A percentile compares a stretch with the other conserved stretches of the same genome.
These are phyloP conservation scores for Didymella keratinophila DNA, from an alignment of 2,329 filamentous ascomycete species.

Conservation along the genomic window DNA sequence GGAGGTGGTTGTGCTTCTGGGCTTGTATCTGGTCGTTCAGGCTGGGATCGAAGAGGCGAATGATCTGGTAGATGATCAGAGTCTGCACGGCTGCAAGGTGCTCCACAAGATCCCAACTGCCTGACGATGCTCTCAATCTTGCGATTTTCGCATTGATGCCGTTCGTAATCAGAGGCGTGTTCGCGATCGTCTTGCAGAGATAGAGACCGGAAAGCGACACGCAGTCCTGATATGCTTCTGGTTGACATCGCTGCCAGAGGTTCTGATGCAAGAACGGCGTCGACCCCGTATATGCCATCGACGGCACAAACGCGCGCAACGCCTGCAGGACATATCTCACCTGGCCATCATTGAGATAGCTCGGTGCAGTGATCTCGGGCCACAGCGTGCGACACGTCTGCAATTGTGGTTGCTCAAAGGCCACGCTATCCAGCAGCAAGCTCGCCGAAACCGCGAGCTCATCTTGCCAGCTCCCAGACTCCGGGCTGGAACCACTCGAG, in stretches of 20 bases:
- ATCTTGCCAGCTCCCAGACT: slow-evolving; percentile 15
- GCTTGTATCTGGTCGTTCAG: slow-evolving; percentile 27
- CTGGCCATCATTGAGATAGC: slow-evolving; percentile 27
- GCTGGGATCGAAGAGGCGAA: slow-evolving; percentile 39
- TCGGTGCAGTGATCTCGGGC: slow-evolving; percentile 16
- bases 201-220: slow-evolving; percentile 37
- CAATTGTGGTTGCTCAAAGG: not conserved
- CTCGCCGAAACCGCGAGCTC: slow-evolving; percentile 11
- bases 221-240: slow-evolving; percentile 38
- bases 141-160: slow-evolving; percentile 36
- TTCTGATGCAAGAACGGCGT: slow-evolving; percentile 37
- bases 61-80: slow-evolving; percentile 44
- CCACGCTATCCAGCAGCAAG: slow-evolving; percentile 2
- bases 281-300: slow-evolving; percentile 34
- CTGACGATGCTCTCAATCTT: slow-evolving; percentile 21
- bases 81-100: slow-evolving; percentile 46
- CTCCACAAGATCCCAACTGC: slow-evolving; percentile 32
- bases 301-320: slow-evolving; percentile 29
- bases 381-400: not conserved
- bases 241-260: slow-evolving; percentile 32
- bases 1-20: slow-evolving; percentile 31
- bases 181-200: slow-evolving; percentile 33
- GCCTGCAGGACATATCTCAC: slow-evolving; percentile 24
- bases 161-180: slow-evolving; percentile 26
- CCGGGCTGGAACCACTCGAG: slow-evolving; percentile 24